Base-by-base conservation (phyloP, 805 yeast genomes). In the Metschnikowia chrysomelidarum region DNA sequence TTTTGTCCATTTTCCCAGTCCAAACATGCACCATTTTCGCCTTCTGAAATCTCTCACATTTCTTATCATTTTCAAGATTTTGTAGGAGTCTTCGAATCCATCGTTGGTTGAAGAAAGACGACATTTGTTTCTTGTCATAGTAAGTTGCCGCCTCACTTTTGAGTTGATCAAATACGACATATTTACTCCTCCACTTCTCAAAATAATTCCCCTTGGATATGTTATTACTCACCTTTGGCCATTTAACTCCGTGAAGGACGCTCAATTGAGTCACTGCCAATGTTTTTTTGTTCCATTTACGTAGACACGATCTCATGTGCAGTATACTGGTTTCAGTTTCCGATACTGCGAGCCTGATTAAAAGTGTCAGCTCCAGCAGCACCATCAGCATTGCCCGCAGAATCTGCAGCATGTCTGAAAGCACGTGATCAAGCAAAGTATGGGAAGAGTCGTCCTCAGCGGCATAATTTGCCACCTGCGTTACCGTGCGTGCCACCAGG, bases 341-440 rank as follows among this genome's bases (percentile, higher is more conserved):
- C 15, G 30, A 24, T 2, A 51, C 36, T 7, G 66, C 52, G 6
- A 50, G 41, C 28, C 60, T 44, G 70, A 65, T 65, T 27, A 64
- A 40, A 7, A 63, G 33, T 0, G 68, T 56, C 20, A 50, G 36
- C 27, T 29, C 37, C 7, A 12, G 13, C 16, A n/a, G 32, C 3
- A 27, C 24, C n/a, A 24, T 32, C 15, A 30, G 15, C 8, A 42
- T 16, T 3, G 14, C 18, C 21, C 21, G 4, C 22, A 62, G 67
- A 5, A 57, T 43, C n/a, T n/a, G n/a, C n/a, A n/a, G n/a, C n/a
- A n/a, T n/a, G n/a, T n/a, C n/a, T n/a, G n/a, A n/a, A n/a, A n/a
- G n/a, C n/a, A n/a, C n/a, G n/a, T n/a, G n/a, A n/a, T n/a, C n/a
- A n/a, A n/a, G n/a, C n/a, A n/a, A n/a, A n/a, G n/a, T n/a, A n/a